Evolutionary conservation across 331 rosid species (phyloP), one percentile per base, ranked within the genome.

Genomic region (Malus hybrid): DNA sequence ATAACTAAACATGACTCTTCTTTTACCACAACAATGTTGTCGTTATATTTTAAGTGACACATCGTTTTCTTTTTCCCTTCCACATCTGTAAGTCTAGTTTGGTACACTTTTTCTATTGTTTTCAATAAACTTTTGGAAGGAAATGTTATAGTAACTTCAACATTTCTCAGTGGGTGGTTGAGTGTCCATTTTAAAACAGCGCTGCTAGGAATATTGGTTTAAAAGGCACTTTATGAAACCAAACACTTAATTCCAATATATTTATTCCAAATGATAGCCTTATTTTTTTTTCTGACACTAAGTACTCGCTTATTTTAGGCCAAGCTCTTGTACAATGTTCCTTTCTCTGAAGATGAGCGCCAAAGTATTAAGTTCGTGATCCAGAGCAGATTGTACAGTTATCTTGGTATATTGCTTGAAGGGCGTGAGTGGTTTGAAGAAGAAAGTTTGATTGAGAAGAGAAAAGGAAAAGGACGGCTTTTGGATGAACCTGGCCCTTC

Each of bases 291-390:
- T 10, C 76, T 81, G 74, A 61, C 69, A 59, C 67, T 73, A 67
- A 71, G 67, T 73, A 12, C 65, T 84, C 71, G 32, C 62, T 75
- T 52, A 19, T 88, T 54, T 29, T 64, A 93, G 98, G 97, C 93
- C 78, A 93, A 90, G 86, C 44, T 80, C 70, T 78, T 90, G 42
- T 91, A 90, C 55, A 24, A 81, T 67, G 84, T 80, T 79, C 94
- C 96, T 61, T 93, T 91, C 90, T 83, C 94, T 42, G 96, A 81
- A 76, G 87, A 83, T 33, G 98, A 93, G 84, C 86, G 81, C 29
- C 87, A 85, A 78, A 82, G 44, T 71, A 88, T 91, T 70, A 90
- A 90, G 87, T 80, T 82, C 72, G 73, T 90, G 79, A 93, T 93
- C 79, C 97, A 91, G 81, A 87, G 90, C 71, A 91, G 84, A 79